phyloP scores from a whole-genome alignment of 2,329 filamentous ascomycete genomes.

The Sphaceloma murrayae region DNA sequence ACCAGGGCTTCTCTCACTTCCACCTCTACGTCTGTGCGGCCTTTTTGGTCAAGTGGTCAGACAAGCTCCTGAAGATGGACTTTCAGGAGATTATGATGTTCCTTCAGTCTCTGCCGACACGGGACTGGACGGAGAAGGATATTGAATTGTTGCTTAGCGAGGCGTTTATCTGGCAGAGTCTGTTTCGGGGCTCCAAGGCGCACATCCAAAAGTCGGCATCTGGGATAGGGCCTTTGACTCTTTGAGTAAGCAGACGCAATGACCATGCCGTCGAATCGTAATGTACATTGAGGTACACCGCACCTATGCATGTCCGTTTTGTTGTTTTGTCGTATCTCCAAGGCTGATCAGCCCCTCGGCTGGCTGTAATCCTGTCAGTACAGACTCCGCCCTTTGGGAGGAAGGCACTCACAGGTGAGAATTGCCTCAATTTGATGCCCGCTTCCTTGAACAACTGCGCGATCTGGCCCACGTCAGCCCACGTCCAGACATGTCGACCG shows the following conservation, averaged over 20 bases:
- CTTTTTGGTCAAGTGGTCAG: conserved; percentile 96
- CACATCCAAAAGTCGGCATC: conserved; percentile 48
- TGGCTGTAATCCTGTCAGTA: conserved; percentile 20
- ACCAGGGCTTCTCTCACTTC: conserved; percentile 96
- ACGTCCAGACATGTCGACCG: too few relatives aligned
- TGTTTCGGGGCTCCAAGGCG: conserved; percentile 89
- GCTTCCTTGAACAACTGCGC: conserved; percentile 74
- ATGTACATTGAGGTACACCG: conserved; percentile 2
- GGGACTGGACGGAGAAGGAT: conserved; percentile 94
- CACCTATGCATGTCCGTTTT: conserved; percentile 10
- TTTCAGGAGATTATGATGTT: conserved; percentile 99
- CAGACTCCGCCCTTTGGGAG: neutral
- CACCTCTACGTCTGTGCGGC: conserved; percentile 97
- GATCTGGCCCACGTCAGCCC: conserved; percentile 39
- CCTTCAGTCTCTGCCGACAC: conserved; percentile 83
- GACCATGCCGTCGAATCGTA: neutral
- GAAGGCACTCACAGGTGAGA: conserved; percentile 57
- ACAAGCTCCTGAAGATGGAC: conserved; percentile 91
- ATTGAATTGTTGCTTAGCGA: conserved; percentile 92
- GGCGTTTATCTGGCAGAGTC: conserved; percentile 96
- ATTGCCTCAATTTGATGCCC: conserved; percentile 77
- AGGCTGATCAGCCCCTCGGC: conserved; percentile 29
- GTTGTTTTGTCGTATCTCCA: conserved; percentile 13
- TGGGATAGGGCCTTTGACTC: conserved; percentile 7
- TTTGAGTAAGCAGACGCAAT: conserved; percentile 1